A percentile compares a stretch with the other conserved stretches of the same genome.
Evolutionary conservation across 306 rosid genomes (phyloP).

Genomic region (Oemleria cerasiformis): DNA sequence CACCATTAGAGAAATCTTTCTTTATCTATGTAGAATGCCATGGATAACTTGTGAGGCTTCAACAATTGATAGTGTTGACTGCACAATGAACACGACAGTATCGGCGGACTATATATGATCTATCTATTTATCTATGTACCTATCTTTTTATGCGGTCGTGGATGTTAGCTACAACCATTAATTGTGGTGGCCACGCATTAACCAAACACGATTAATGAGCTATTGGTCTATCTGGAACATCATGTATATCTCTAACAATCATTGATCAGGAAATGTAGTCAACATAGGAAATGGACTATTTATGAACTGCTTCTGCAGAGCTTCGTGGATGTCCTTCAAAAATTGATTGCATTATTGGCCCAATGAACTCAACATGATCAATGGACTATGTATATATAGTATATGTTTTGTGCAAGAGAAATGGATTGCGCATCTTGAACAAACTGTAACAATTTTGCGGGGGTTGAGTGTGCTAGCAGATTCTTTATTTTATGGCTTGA

Average conservation of each 20-base stretch:
- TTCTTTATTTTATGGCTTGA: background rate
- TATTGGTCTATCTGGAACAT: background rate
- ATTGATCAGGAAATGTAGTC: background rate
- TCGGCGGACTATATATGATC: background rate
- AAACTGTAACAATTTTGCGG: background rate
- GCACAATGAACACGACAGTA: background rate
- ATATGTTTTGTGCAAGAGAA: background rate
- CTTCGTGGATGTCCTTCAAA: background rate
- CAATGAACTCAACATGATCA: background rate
- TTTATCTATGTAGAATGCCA: background rate
- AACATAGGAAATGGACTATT: background rate
- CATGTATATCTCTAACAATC: background rate
- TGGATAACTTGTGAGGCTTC: background rate
- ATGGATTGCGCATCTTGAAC: background rate
- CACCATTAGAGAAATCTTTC: background rate
- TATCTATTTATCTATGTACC: too few species aligned
- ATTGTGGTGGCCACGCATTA: background rate
- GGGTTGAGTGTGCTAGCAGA: background rate
- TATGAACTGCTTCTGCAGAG: background rate
- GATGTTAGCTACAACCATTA: background rate
- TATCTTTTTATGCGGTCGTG: background rate
- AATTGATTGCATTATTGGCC: background rate
- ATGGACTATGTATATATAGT: background rate
- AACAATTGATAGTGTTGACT: background rate
- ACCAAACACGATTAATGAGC: background rate